Evolutionary conservation across 805 yeast species (phyloP), one percentile per base, ranked within the genome.

Genomic region (Yarrowia sp.): DNA sequence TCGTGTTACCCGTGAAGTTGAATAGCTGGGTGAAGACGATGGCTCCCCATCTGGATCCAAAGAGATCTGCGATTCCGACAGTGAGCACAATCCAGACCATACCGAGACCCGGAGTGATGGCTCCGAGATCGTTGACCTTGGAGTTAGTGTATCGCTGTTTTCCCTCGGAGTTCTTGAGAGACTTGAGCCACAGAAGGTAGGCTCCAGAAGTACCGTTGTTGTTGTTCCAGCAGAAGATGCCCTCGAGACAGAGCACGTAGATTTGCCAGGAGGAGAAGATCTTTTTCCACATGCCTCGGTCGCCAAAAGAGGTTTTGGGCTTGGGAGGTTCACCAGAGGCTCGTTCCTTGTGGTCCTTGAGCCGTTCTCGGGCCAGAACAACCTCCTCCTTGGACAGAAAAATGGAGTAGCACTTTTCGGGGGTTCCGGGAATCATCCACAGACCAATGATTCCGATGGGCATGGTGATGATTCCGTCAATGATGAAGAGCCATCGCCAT

Each of bases 401-500:
- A 22, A 81, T 72, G 5, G 85, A 82, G 66, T 82, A 81, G 71
- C 86, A 81, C 65, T 80, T 77, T 59, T 79, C 74, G 12, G 90
- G 90, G 22, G 88, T 86, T 56, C 90, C 90, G 10, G 90, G 90
- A 67, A 86, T 75, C 70, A 79, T 68, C 70, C 81, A 83, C 66
- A 81, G 77, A 0, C 88, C 88, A 62, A 82, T 66, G 9, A 86
- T 14, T 7, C 86, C 87, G 40, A 87, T 82, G 1, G 78, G 82
- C 32, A 85, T 70, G 5, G 86, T 82, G 62, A 87, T 79, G 56
- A 83, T 69, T 7, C 86, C 86, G 71, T 87, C 90, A 67, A 87
- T 79, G 58, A 87, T 82, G 70, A 85, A 87, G 70, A 85, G 83
- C 90, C 90, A 87, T 77, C 85, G 79, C 90, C 90, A 87, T 12